Conservation (phyloP, 2,329 filamentous ascomycete genomes). For the Neopestalotiopsis sp. region DNA sequence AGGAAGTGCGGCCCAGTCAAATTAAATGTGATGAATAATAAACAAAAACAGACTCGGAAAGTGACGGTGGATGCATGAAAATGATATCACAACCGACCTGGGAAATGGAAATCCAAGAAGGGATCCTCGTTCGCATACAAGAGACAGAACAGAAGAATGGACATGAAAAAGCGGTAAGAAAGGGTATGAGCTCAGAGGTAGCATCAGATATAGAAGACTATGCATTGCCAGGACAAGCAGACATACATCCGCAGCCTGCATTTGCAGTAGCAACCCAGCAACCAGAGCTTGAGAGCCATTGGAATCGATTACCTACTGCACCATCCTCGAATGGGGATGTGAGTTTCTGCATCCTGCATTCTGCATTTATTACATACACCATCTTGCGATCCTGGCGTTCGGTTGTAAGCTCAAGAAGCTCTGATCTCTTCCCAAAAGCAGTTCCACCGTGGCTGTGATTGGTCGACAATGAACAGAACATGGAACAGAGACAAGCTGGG, state of each 20-base stretch:
- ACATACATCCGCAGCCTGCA: not conserved
- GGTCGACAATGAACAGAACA: not conserved
- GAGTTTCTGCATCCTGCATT: not conserved
- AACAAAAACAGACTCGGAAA: not conserved
- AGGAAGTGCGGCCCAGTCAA: not conserved
- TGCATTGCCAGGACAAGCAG: not conserved
- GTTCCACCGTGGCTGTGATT: slow-evolving; percentile 6
- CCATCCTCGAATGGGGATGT: not conserved
- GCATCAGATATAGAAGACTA: not conserved
- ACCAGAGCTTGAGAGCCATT: not conserved
- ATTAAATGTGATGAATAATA: not conserved
- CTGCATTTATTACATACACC: slow-evolving; percentile 1
- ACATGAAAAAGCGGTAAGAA: slow-evolving; percentile 15
- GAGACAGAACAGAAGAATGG: not conserved
- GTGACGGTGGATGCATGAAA: not conserved
- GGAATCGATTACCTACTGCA: not conserved
- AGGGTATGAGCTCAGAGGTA: not conserved
- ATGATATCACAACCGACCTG: not conserved
- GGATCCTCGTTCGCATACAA: too few species aligned
- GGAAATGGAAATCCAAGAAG: too few species aligned
- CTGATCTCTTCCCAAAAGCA: slow-evolving; percentile 11
- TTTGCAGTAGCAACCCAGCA: not conserved
- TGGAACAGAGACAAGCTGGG: not conserved
- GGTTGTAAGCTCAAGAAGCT: not conserved
- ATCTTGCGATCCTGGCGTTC: not conserved